Percentiles rank a stretch among this genome's conserved stretches.
Evolutionary conservation across 2,329 filamentous ascomycete species (phyloP).

Genomic region (Teratosphaeria gauchensis): DNA sequence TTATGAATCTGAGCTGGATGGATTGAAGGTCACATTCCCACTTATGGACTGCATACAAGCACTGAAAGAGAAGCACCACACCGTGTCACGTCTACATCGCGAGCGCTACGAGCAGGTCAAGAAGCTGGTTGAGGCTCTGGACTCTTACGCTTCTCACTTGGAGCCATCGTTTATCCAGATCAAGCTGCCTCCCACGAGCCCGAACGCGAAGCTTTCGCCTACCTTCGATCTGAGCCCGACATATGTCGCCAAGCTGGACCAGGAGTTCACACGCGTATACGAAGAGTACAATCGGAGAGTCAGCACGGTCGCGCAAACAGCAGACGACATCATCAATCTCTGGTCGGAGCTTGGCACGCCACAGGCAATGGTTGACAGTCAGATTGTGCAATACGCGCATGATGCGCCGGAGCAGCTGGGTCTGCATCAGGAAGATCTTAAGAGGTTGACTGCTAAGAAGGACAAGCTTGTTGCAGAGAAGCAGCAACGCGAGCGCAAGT

Average conservation of each 20-base stretch:
- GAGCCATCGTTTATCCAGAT: conserved; percentile 81
- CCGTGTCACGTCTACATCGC: conserved; percentile 71
- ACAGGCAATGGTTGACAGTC: conserved; percentile 79
- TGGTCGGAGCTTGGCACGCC: conserved; percentile 95
- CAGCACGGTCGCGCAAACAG: conserved; percentile 60
- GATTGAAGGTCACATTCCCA: conserved; percentile 71
- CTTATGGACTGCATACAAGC: conserved; percentile 67
- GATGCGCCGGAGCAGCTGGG: conserved; percentile 91
- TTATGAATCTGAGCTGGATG: conserved; percentile 52
- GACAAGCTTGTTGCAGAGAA: conserved; percentile 87
- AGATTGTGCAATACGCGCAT: conserved; percentile 80
- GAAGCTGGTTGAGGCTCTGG: conserved; percentile 86
- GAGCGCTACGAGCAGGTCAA: conserved; percentile 94
- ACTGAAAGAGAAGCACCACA: conserved; percentile 77
- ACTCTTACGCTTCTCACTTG: conserved; percentile 93
- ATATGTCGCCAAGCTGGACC: conserved; percentile 78
- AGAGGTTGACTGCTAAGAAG: conserved; percentile 59
- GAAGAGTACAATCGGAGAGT: conserved; percentile 89
- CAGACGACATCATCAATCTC: conserved; percentile 80
- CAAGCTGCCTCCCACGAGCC: conserved; percentile 70
- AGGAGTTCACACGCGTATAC: conserved; percentile 88
- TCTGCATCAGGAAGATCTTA: conserved; percentile 77
- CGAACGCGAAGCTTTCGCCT: conserved; percentile 65
- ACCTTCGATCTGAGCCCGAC: conserved; percentile 86
- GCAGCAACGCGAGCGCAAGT: conserved; percentile 64